phyloP scores from a whole-genome alignment of 495 filamentous ascomycete genomes.

The Articulospora tetracladia region DNA sequence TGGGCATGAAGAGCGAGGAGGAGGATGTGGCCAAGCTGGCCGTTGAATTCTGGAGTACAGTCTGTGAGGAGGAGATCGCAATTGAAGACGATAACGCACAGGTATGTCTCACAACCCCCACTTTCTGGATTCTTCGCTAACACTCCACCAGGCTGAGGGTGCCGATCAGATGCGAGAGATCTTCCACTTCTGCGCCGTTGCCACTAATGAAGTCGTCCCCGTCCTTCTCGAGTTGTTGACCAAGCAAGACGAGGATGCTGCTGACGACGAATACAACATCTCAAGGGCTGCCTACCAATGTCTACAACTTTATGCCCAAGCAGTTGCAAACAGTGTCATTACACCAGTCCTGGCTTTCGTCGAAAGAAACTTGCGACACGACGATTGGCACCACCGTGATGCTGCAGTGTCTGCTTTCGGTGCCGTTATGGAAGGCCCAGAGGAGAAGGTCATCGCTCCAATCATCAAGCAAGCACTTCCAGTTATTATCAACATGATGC shows the following conservation, averaged over 20 bases:
- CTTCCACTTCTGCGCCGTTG: conserved; percentile 88
- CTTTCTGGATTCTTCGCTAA: conserved; percentile 2
- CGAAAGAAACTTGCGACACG: conserved; percentile 80
- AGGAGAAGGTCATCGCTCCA: conserved; percentile 81
- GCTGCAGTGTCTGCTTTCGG: conserved; percentile 98
- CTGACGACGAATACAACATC: conserved; percentile 95
- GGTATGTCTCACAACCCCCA: conserved; percentile 41
- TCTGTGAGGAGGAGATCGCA: conserved; percentile 95
- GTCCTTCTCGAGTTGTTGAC: conserved; percentile 85
- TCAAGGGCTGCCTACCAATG: conserved; percentile 95
- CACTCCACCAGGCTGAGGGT: conserved; percentile 56
- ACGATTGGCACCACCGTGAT: conserved; percentile 91
- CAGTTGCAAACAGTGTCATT: conserved; percentile 77
- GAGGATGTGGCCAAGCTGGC: conserved; percentile 98
- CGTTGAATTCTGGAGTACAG: conserved; percentile 99
- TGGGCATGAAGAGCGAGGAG: conserved; percentile 97
- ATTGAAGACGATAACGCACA: conserved; percentile 96
- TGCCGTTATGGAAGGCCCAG: conserved; percentile 97
- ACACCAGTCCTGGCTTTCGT: conserved; percentile 83
- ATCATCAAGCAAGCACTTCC: conserved; percentile 91
- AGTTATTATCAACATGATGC: conserved; percentile 94
- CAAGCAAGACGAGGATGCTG: conserved; percentile 95
- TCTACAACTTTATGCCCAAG: conserved; percentile 89
- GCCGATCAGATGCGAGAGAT: conserved; percentile 76
- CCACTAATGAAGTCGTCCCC: conserved; percentile 87